A percentile compares a stretch with the other conserved stretches of the same genome.
Evolutionary conservation across 78 protist species (phyloP).

Genomic region (Dictyostelium discoideum): dicty_2.7 NC_007090.3:427001-427500

Average conservation of each 20-base stretch:
- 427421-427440: not conserved
- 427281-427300: conserved; percentile 73
- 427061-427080: not conserved
- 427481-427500: conserved; percentile 2
- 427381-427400: not conserved
- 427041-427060: not conserved
- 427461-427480: not conserved
- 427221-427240: conserved; percentile 21
- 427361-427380: conserved; percentile 15
- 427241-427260: conserved; percentile 14
- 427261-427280: conserved; percentile 41
- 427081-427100: not conserved
- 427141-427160: conserved; percentile 69
- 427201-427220: not conserved
- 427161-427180: conserved; percentile 54
- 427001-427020: not conserved
- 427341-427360: not conserved
- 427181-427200: conserved; percentile 67
- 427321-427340: not conserved
- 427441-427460: conserved; percentile 20
- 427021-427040: not conserved
- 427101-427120: not conserved
- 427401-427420: conserved; percentile 10
- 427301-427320: not conserved
- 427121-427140: conserved; percentile 16